phyloP scores from a whole-genome alignment of 176 grass and related monocot genomes.

The Oryza meridionalis region DNA sequence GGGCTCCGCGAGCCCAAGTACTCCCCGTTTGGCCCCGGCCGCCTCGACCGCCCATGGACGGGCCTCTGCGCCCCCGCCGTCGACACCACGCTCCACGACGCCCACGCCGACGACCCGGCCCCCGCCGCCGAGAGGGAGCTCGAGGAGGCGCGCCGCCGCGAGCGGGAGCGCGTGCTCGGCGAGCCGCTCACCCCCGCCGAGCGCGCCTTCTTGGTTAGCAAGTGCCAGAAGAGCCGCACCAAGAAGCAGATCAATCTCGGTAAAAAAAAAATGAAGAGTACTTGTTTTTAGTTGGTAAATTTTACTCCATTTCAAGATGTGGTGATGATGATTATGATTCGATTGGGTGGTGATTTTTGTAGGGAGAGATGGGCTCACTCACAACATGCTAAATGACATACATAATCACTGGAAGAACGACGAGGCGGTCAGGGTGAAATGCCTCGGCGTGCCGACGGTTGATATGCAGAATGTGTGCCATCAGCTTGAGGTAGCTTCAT shows the following conservation, averaged over 20 bases:
- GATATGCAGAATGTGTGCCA: slow-evolving; percentile 90
- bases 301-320: neutral
- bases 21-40: slow-evolving; percentile 89
- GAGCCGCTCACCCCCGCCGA: slow-evolving; percentile 70
- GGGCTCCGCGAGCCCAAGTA: slow-evolving; percentile 88
- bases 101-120: slow-evolving; percentile 52
- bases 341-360: slow-evolving; percentile 16
- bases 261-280: neutral
- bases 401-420: slow-evolving; percentile 83
- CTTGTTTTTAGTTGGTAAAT: neutral
- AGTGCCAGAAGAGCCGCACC: slow-evolving; percentile 76
- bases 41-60: slow-evolving; percentile 81
- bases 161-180: slow-evolving; percentile 67
- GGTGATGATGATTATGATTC: neutral
- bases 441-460: slow-evolving; percentile 82
- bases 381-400: slow-evolving; percentile 97
- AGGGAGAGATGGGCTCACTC: slow-evolving; percentile 98
- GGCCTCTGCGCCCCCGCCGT: slow-evolving; percentile 75
- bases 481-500: slow-evolving; percentile 72
- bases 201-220: slow-evolving; percentile 50
- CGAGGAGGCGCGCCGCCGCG: slow-evolving; percentile 47
- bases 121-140: slow-evolving; percentile 48
- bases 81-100: slow-evolving; percentile 63
- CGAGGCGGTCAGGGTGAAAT: slow-evolving; percentile 83
- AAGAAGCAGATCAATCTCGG: slow-evolving; percentile 93